phyloP scores from a whole-genome alignment of 192 early-diverging fungal genomes.

The Jimgerdemannia lactiflua region DNA sequence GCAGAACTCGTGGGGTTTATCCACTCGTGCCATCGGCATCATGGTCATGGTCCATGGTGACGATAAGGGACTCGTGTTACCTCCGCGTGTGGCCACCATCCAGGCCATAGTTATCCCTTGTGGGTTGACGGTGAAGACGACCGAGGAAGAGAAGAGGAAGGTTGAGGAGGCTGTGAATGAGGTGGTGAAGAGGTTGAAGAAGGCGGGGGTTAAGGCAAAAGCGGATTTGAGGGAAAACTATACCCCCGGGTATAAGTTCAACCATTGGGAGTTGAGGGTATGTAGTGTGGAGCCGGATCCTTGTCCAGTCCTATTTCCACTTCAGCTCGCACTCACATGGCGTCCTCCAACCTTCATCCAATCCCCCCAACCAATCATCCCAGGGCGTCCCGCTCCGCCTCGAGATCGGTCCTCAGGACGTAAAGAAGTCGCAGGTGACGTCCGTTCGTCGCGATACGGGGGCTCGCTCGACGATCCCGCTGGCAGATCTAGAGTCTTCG shows the following conservation, averaged over 20 bases:
- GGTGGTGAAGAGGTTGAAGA: slow-evolving; percentile 63
- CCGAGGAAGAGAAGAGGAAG: slow-evolving; percentile 64
- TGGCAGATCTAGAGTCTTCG: slow-evolving; percentile 55
- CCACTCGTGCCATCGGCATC: slow-evolving; percentile 96
- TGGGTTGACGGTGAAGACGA: slow-evolving; percentile 88
- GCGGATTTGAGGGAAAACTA: slow-evolving; percentile 79
- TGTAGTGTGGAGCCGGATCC: not conserved
- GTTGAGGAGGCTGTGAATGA: slow-evolving; percentile 72
- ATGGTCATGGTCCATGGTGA: slow-evolving; percentile 99
- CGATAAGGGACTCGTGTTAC: slow-evolving; percentile 97
- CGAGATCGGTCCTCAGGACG: slow-evolving; percentile 96
- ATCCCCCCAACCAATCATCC: not conserved
- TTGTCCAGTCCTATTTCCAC: slow-evolving; percentile 8
- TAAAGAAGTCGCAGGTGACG: slow-evolving; percentile 75
- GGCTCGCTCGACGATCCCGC: slow-evolving; percentile 54
- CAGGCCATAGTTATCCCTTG: slow-evolving; percentile 94
- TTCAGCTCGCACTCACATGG: not conserved
- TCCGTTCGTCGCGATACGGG: slow-evolving; percentile 84
- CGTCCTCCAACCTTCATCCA: too few species aligned
- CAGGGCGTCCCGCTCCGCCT: slow-evolving; percentile 95
- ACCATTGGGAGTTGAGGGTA: slow-evolving; percentile 95
- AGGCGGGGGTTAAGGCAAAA: slow-evolving; percentile 74
- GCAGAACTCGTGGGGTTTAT: slow-evolving; percentile 99
- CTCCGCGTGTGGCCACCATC: slow-evolving; percentile 85
- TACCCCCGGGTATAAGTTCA: slow-evolving; percentile 98